phyloP scores from a whole-genome alignment of 2,329 filamentous ascomycete species.

The Cladosporium sp. region DNA sequence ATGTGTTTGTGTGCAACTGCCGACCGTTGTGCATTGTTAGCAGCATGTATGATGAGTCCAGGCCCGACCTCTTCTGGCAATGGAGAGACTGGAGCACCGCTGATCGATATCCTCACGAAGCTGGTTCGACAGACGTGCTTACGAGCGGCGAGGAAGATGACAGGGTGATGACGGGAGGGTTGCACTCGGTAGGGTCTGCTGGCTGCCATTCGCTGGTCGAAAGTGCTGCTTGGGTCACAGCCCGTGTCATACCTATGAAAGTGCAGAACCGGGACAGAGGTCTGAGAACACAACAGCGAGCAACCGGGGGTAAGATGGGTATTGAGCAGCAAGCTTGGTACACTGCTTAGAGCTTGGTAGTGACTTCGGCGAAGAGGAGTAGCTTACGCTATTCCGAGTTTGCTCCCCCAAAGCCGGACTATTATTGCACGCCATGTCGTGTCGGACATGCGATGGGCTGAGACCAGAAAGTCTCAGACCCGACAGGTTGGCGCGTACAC shows the following conservation, averaged over 20 bases:
- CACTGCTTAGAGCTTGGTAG: background rate
- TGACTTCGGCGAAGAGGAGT: background rate
- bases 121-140: background rate
- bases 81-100: background rate
- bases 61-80: background rate
- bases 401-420: conserved; percentile 6
- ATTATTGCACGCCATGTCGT: conserved; percentile 3
- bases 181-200: conserved; percentile 9
- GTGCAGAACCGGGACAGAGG: conserved; percentile 5
- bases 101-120: background rate
- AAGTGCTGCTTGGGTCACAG: background rate
- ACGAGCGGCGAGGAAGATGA: conserved; percentile 6
- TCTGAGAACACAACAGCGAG: conserved; percentile 10
- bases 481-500: conserved; percentile 6
- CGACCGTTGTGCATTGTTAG: conserved; percentile 16
- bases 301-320: conserved; percentile 4
- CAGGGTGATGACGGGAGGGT: conserved; percentile 9
- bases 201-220: conserved; percentile 15
- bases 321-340: conserved; percentile 7
- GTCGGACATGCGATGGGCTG: conserved; percentile 15
- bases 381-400: conserved; percentile 14
- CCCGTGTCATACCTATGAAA: conserved; percentile 5
- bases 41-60: background rate
- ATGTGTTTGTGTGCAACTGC: background rate
- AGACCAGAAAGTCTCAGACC: conserved; percentile 10